Evolutionary conservation across 106 monocot species (phyloP), one percentile per base, ranked within the genome.

Genomic region (Narthecium ossifragum): DNA sequence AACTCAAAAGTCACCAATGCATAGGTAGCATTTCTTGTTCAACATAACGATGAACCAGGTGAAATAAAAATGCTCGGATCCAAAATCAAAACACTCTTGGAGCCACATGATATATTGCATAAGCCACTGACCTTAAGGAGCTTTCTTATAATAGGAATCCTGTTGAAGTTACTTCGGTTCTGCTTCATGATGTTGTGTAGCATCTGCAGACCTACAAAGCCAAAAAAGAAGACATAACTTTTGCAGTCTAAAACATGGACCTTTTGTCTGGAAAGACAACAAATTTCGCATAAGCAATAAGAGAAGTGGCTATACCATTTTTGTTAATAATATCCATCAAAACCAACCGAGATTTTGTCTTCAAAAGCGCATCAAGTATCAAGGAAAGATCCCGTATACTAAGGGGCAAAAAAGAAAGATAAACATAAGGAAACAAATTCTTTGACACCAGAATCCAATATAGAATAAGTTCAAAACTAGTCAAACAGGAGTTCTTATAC

Each of bases 181-280:
- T 98, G 90, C 74, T 98, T 98, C 83, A 98, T 56, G 32, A 98
- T 87, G 62, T 90, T 86, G 61, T 98, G 96, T 51, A 98, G 67
- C 86, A 98, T 90, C 64, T 90, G 90, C 66, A 90, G 51, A 15
- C 96, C 96, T 98, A 58, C n/a, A 62, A 60, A 37, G 22, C 32
- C 28, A 24, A 59, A 61, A 14, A 51, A 51, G 27, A 47, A 57
- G n/a, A n/a, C 24, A 47, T 36, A 46, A 54, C 8, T n/a, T 36
- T 62, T 10, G 27, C 28, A 60, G 65, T 34, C 47, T 49, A 63
- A 1, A 15, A 25, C 45, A 69, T 31, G 4, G 46, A 10, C 24
- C 17, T 10, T 24, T 24, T 4, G 53, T 9, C 9, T 14, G 3
- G 8, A 15, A 27, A 26, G 22, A 51, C 12, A 31, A 25, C 55